Conservation (phyloP, 139 green algal species). For the Trebouxia sp. region DNA sequence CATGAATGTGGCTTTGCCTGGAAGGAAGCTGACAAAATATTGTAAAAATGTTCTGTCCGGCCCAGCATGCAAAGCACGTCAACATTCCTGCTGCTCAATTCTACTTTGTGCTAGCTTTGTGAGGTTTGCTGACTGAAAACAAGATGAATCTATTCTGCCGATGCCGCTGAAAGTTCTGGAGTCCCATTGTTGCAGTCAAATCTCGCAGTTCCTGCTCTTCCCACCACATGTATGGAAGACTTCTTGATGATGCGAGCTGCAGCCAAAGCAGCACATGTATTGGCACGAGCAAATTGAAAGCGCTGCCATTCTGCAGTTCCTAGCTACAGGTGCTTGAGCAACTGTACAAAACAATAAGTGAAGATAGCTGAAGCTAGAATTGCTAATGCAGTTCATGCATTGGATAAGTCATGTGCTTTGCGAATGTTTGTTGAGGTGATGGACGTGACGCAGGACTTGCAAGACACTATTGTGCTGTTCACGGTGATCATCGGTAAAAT, state of each 20-base stretch:
- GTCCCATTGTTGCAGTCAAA: constrained; percentile 60
- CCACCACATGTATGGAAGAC: constrained; percentile 71
- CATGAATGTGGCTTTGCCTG: too few species aligned
- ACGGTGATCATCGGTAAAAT: background rate
- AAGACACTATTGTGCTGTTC: background rate
- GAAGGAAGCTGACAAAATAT: too few species aligned
- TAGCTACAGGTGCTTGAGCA: too few species aligned
- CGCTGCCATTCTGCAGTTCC: too few species aligned
- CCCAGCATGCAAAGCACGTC: background rate
- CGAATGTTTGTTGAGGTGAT: too few species aligned
- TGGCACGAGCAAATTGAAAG: background rate
- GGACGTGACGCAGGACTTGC: background rate
- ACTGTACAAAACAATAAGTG: too few species aligned
- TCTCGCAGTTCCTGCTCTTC: constrained; percentile 84
- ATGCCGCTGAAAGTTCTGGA: constrained; percentile 66
- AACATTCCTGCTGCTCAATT: too few species aligned
- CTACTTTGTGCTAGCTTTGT: too few species aligned
- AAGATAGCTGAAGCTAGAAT: background rate
- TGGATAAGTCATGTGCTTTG: too few species aligned
- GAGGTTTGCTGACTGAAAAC: constrained; percentile 79
- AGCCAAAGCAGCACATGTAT: background rate
- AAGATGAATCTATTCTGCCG: constrained; percentile 83
- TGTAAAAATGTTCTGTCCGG: too few species aligned
- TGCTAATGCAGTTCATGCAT: too few species aligned
- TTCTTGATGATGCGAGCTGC: background rate